Evolutionary conservation across 2,329 filamentous ascomycete species (phyloP).

Genomic region (Tolypocladium ophioglossoides): DNA sequence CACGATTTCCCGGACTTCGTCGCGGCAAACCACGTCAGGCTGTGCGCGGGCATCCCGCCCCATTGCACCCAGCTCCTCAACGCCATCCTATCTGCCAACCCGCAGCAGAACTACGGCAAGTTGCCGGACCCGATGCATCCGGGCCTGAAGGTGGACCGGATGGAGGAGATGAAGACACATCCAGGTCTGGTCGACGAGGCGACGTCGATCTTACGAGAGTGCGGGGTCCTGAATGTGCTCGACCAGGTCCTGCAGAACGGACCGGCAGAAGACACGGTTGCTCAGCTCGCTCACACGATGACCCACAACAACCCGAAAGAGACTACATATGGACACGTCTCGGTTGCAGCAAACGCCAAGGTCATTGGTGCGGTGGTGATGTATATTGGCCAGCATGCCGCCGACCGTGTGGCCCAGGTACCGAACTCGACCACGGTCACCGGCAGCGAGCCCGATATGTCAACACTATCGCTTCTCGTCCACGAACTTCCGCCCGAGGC

Average conservation of each 20-base stretch:
- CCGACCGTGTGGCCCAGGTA: conserved; percentile 46
- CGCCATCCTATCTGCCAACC: conserved; percentile 73
- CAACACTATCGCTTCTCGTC: conserved; percentile 64
- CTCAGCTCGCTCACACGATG: conserved; percentile 66
- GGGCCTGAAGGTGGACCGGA: conserved; percentile 64
- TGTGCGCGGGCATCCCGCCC: conserved; percentile 71
- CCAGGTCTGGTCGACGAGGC: conserved; percentile 57
- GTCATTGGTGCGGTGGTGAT: conserved; percentile 77
- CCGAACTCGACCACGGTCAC: conserved; percentile 42
- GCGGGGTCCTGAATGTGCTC: conserved; percentile 47
- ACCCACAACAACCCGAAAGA: conserved; percentile 46
- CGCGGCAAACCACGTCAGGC: conserved; percentile 71
- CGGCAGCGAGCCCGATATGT: conserved; percentile 43
- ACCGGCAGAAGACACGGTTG: conserved; percentile 60
- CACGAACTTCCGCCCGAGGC: conserved; percentile 66
- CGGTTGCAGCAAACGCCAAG: conserved; percentile 56
- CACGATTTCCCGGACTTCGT: conserved; percentile 95
- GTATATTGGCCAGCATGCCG: conserved; percentile 67
- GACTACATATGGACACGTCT: conserved; percentile 55
- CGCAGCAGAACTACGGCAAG: conserved; percentile 53
- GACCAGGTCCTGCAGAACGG: conserved; percentile 50
- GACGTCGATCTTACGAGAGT: conserved; percentile 39
- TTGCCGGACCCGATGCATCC: conserved; percentile 44
- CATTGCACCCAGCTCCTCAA: conserved; percentile 85
- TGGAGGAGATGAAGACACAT: conserved; percentile 62